phyloP scores from a whole-genome alignment of 345 rosid genomes.

The Pseudoturritis turrita region DNA sequence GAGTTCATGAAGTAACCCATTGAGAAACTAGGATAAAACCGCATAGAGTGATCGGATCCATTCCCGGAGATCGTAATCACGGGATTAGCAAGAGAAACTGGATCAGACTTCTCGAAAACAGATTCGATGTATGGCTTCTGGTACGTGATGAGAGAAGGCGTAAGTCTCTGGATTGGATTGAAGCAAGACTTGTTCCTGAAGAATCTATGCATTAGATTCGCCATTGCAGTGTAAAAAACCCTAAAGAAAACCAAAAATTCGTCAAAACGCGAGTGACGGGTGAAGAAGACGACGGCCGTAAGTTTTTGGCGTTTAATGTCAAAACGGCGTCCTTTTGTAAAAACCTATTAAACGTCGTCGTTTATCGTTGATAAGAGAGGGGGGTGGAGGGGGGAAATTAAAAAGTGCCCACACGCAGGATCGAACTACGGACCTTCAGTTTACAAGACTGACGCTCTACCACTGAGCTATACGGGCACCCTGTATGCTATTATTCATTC shows the following conservation, averaged over 20 bases:
- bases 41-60: constrained; percentile 1
- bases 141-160: constrained; percentile 12
- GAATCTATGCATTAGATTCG: constrained; percentile 35
- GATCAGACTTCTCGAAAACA: constrained; percentile 14
- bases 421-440: constrained; percentile 84
- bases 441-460: constrained; percentile 90
- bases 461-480: constrained; percentile 77
- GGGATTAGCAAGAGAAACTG: constrained; percentile 11
- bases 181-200: constrained; percentile 27
- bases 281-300: constrained; percentile 4
- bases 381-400: no score
- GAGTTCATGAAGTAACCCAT: constrained; percentile 32
- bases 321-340: background rate
- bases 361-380: background rate
- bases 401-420: constrained; percentile 68
- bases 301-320: no score
- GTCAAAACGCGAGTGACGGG: background rate
- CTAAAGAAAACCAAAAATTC: background rate
- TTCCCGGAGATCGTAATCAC: background rate
- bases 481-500: background rate
- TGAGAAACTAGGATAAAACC: constrained; percentile 40
- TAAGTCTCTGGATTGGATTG: constrained; percentile 14
- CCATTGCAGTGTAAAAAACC: constrained; percentile 22
- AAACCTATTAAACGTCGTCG: background rate
- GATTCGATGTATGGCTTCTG: constrained; percentile 10